Evolutionary conservation across 352 stramenopile species (phyloP).

Genomic region (Phytophthora agathidicida): DNA sequence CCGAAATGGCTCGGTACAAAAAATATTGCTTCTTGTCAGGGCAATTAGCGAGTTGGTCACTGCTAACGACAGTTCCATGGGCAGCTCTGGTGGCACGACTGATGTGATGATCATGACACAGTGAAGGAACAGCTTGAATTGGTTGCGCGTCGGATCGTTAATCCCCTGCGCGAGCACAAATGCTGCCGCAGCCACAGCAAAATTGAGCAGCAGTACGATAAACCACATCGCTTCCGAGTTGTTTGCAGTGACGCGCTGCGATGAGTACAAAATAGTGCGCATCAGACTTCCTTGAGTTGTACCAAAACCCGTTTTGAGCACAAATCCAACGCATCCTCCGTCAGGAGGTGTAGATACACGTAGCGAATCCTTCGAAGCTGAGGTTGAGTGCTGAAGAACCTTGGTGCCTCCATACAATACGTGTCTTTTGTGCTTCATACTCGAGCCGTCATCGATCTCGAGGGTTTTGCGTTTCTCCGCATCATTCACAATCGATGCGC

Average conservation of each 20-base stretch:
- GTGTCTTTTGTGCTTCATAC: constrained; percentile 88
- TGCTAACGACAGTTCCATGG: constrained; percentile 97
- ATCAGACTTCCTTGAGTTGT: constrained; percentile 98
- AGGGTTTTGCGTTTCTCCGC: constrained; percentile 76
- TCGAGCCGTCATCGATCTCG: constrained; percentile 75
- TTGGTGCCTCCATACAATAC: constrained; percentile 93
- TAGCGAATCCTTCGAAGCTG: constrained; percentile 38
- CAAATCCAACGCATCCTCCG: constrained; percentile 92
- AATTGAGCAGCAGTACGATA: constrained; percentile 96
- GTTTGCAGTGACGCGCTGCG: constrained; percentile 96
- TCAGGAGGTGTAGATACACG: constrained; percentile 84
- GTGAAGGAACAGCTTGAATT: constrained; percentile 96
- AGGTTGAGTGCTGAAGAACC: constrained; percentile 79
- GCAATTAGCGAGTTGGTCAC: constrained; percentile 97
- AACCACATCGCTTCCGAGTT: constrained; percentile 97
- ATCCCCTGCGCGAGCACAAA: constrained; percentile 93
- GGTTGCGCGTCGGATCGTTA: constrained; percentile 91
- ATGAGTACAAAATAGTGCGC: constrained; percentile 98
- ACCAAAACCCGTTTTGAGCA: constrained; percentile 98
- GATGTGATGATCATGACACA: constrained; percentile 99
- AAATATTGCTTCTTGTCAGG: constrained; percentile 95
- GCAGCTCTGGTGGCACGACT: constrained; percentile 98
- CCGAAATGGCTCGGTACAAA: constrained; percentile 98
- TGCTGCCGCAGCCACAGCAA: constrained; percentile 93
- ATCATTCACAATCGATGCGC: constrained; percentile 64